Conservation (phyloP, 352 stramenopile genomes). For the Phytophthora sojae region DNA sequence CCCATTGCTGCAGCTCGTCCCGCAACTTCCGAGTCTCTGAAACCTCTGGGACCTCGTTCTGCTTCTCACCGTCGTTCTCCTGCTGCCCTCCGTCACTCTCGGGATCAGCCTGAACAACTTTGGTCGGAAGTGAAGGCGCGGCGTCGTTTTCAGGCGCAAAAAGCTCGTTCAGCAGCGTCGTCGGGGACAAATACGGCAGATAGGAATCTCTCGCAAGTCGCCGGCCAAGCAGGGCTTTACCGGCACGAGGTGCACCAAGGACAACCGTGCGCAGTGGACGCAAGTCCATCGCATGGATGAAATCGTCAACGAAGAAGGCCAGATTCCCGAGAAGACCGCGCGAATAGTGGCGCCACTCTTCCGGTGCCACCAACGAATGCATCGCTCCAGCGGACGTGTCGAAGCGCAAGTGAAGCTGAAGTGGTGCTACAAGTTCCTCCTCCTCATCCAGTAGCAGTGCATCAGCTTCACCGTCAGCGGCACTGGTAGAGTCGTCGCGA, state of each 20-base stretch:
- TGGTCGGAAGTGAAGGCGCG: slow-evolving; percentile 4
- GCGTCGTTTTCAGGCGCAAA: slow-evolving; percentile 37
- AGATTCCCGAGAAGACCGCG: slow-evolving; percentile 71
- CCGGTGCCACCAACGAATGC: slow-evolving; percentile 57
- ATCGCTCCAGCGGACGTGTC: slow-evolving; percentile 60
- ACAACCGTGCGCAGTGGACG: slow-evolving; percentile 73
- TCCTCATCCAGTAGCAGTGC: slow-evolving; percentile 67
- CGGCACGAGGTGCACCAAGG: slow-evolving; percentile 66
- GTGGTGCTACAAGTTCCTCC: slow-evolving; percentile 56
- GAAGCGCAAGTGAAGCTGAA: slow-evolving; percentile 82
- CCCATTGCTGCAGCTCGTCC: slow-evolving; percentile 49
- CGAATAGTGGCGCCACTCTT: slow-evolving; percentile 78
- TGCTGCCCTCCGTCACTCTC: slow-evolving; percentile 16
- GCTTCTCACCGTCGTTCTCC: slow-evolving; percentile 12
- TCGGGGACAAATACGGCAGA: slow-evolving; percentile 65
- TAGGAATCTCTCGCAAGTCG: slow-evolving; percentile 76
- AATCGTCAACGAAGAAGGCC: slow-evolving; percentile 74
- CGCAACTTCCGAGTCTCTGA: slow-evolving; percentile 28
- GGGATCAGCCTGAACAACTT: slow-evolving; percentile 6
- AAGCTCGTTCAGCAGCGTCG: slow-evolving; percentile 57
- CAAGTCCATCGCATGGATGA: slow-evolving; percentile 76
- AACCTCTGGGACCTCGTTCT: slow-evolving; percentile 15
- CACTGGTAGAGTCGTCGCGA: slow-evolving; percentile 21
- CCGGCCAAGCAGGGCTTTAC: slow-evolving; percentile 67
- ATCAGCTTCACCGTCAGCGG: slow-evolving; percentile 53